These are phyloP conservation scores for Decorospora gaudefroyi DNA, from an alignment of 2,329 filamentous ascomycete species.

Conservation along the genomic window DNA sequence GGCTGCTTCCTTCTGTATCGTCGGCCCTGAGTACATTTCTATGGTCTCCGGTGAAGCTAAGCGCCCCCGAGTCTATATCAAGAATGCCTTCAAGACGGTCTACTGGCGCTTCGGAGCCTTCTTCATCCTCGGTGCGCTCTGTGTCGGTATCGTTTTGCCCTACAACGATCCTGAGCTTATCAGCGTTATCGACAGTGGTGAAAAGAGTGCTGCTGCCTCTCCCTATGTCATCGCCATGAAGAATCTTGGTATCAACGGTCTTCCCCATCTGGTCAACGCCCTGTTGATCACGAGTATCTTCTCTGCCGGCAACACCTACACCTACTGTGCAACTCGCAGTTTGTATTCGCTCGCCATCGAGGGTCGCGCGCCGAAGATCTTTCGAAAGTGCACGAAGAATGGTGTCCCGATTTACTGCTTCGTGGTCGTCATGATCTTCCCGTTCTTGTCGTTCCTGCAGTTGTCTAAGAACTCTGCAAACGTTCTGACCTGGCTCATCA, in stretches of 20 bases:
- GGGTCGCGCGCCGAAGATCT: constrained; percentile 58
- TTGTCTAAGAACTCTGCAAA: constrained; percentile 67
- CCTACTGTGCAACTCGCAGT: constrained; percentile 59
- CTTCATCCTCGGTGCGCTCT: constrained; percentile 54
- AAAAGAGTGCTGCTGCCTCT: constrained; percentile 58
- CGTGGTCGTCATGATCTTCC: constrained; percentile 65
- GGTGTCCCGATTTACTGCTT: constrained; percentile 79
- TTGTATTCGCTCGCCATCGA: constrained; percentile 60
- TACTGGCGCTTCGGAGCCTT: constrained; percentile 54
- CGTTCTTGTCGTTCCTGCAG: constrained; percentile 74
- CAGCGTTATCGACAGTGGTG: constrained; percentile 48
- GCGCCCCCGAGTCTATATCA: constrained; percentile 53
- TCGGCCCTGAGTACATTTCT: constrained; percentile 56
- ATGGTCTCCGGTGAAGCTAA: constrained; percentile 56
- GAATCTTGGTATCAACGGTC: constrained; percentile 57
- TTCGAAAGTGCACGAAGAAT: constrained; percentile 62
- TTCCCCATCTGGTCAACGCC: constrained; percentile 64
- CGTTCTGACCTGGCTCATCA: constrained; percentile 74
- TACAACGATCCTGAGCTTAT: constrained; percentile 74
- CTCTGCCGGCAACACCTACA: constrained; percentile 61
- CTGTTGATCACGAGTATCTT: constrained; percentile 60
- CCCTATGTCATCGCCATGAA: constrained; percentile 67
- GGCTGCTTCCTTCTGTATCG: constrained; percentile 54
- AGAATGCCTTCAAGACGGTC: constrained; percentile 55
- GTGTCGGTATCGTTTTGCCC: constrained; percentile 56